Evolutionary conservation across 805 yeast species (phyloP).

Genomic region (Wickerhamomyces silvicola): DNA sequence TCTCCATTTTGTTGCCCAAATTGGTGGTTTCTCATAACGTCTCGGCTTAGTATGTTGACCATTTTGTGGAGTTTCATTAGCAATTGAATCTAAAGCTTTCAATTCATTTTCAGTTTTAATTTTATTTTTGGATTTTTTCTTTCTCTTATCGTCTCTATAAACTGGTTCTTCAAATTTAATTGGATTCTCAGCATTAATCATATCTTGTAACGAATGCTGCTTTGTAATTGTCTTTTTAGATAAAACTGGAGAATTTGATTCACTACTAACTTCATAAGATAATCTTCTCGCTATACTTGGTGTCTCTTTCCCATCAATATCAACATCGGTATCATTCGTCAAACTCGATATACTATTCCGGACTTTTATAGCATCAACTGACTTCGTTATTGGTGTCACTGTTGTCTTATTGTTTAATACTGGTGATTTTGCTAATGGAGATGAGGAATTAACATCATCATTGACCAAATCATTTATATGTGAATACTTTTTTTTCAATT

Average conservation of each 20-base stretch:
- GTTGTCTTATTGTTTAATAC: slow-evolving; percentile 3
- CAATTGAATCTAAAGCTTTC: no score
- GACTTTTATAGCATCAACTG: slow-evolving; percentile 11
- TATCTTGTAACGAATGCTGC: slow-evolving; percentile 12
- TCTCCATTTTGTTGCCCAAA: slow-evolving; percentile 78
- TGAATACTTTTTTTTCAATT: slow-evolving; percentile 10
- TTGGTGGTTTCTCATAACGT: slow-evolving; percentile 60
- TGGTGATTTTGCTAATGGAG: slow-evolving; percentile 9
- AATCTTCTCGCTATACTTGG: slow-evolving; percentile 28
- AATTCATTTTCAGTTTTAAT: not conserved
- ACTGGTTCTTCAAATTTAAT: slow-evolving; percentile 11
- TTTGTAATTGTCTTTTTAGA: slow-evolving; percentile 15
- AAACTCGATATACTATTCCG: slow-evolving; percentile 22
- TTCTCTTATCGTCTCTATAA: slow-evolving; percentile 4
- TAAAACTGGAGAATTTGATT: slow-evolving; percentile 19
- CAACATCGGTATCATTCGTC: slow-evolving; percentile 42
- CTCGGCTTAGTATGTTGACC: slow-evolving; percentile 41
- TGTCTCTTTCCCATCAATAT: slow-evolving; percentile 33
- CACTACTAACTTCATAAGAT: slow-evolving; percentile 19
- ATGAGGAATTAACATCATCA: slow-evolving; percentile 6
- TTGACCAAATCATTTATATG: slow-evolving; percentile 16
- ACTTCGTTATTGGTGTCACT: no score
- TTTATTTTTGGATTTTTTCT: slow-evolving; percentile 1
- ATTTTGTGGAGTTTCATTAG: no score
- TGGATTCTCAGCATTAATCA: slow-evolving; percentile 11